Evolutionary conservation across 108 stramenopile genomes (phyloP).

Genomic region (Fragilariopsis cylindrus): DNA sequence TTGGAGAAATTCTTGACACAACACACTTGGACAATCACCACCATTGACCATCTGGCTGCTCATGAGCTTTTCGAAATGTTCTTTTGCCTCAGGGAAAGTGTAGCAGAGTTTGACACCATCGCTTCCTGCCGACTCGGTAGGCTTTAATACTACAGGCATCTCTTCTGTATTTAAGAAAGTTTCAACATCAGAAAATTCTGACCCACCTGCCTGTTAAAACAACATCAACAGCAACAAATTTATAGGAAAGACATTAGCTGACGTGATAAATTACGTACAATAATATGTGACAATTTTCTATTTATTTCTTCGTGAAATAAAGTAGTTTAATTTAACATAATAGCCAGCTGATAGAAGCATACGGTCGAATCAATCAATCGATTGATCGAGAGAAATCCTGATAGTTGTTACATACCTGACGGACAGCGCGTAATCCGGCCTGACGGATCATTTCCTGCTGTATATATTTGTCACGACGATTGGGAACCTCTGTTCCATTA

Average conservation of each 20-base stretch:
- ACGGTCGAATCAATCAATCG: no score
- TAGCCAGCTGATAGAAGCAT: no score
- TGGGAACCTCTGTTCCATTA: conserved; percentile 58
- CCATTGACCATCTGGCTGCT: conserved; percentile 44
- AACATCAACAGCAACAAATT: no score
- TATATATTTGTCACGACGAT: conserved; percentile 76
- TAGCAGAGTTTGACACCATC: conserved; percentile 53
- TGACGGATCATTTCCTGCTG: conserved; percentile 77
- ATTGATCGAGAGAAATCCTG: no score
- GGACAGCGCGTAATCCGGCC: conserved; percentile 72
- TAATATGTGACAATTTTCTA: no score
- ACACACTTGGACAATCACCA: conserved; percentile 75
- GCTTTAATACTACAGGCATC: conserved; percentile 88
- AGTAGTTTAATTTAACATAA: no score
- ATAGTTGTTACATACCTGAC: conserved; percentile 35
- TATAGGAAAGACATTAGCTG: no score
- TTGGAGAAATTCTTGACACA: conserved; percentile 88
- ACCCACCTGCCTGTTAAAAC: conserved; percentile 44
- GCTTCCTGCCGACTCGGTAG: conserved; percentile 85
- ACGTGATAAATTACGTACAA: no score
- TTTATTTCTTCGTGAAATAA: no score
- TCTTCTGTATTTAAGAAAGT: conserved; percentile 58
- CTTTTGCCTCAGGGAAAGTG: conserved; percentile 43
- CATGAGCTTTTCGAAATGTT: conserved; percentile 55
- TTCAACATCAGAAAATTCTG: conserved; percentile 67